Evolutionary conservation across 345 rosid genomes (phyloP).

Genomic region (Acer saccharum): DNA sequence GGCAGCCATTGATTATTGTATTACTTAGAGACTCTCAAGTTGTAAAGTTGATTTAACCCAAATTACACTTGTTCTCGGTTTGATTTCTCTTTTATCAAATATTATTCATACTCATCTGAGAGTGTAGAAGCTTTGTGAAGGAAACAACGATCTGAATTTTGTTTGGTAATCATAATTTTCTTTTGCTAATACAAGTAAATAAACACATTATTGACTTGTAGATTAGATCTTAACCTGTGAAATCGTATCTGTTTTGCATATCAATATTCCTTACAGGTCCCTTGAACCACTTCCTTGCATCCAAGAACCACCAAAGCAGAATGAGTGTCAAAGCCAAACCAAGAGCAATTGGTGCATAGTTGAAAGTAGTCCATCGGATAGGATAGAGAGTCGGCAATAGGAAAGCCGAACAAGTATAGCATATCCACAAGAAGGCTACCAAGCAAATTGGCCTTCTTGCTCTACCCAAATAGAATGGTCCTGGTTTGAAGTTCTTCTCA

Average conservation of each 20-base stretch:
- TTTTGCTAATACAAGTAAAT: background rate
- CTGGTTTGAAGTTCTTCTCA: constrained; percentile 58
- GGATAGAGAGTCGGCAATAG: constrained; percentile 60
- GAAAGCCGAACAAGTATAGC: constrained; percentile 60
- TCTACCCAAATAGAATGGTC: constrained; percentile 63
- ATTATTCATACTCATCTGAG: background rate
- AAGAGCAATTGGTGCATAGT: constrained; percentile 60
- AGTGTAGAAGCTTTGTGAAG: background rate
- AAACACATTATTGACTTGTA: background rate
- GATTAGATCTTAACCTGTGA: no score
- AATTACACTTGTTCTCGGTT: background rate
- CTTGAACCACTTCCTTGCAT: constrained; percentile 61
- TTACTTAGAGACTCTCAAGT: background rate
- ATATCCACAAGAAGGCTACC: constrained; percentile 59
- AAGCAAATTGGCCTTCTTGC: constrained; percentile 57
- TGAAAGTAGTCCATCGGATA: constrained; percentile 47
- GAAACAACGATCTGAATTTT: background rate
- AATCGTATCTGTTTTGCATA: background rate
- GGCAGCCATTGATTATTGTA: background rate
- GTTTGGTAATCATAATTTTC: background rate
- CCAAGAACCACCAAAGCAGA: constrained; percentile 60
- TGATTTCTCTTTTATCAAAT: no score
- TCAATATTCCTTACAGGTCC: constrained; percentile 69
- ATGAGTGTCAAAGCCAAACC: constrained; percentile 40
- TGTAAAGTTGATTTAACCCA: background rate